A percentile compares a stretch with the other conserved stretches of the same genome.
These are phyloP conservation scores for Podospora australis DNA, from an alignment of 495 filamentous ascomycete genomes.

Conservation along the genomic window DNA sequence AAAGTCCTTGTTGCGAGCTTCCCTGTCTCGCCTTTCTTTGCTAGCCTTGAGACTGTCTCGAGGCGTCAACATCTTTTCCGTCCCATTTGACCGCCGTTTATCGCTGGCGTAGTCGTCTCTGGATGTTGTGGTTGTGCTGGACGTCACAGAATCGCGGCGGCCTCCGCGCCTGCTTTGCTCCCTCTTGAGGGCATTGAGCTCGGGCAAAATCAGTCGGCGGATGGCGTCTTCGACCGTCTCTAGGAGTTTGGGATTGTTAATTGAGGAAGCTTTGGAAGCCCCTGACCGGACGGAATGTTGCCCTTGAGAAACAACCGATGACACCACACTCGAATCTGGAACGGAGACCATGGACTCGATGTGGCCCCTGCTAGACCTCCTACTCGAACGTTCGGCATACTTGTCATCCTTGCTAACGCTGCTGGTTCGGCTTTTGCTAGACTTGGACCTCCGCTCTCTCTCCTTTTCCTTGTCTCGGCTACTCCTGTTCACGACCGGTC, in stretches of 20 bases:
- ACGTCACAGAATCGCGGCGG: conserved; percentile 54
- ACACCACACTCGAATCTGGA: conserved; percentile 68
- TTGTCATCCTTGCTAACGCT: conserved; percentile 57
- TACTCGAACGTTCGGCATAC: conserved; percentile 45
- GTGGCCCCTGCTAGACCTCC: conserved; percentile 54
- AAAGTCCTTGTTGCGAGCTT: conserved; percentile 56
- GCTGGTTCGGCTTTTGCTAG: conserved; percentile 51
- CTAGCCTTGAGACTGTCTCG: conserved; percentile 30
- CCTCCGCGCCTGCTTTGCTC: conserved; percentile 64
- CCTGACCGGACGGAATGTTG: conserved; percentile 69
- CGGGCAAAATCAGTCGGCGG: conserved; percentile 81
- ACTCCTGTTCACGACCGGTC: conserved; percentile 20
- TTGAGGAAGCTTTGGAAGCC: conserved; percentile 68
- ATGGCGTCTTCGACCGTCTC: conserved; percentile 97
- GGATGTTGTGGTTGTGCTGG: conserved; percentile 52
- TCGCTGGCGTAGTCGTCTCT: conserved; percentile 51
- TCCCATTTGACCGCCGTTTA: conserved; percentile 32
- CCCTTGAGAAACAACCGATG: conserved; percentile 68
- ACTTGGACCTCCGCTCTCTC: conserved; percentile 46
- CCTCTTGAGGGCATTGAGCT: conserved; percentile 83
- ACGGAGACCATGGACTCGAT: conserved; percentile 56
- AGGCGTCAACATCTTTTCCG: conserved; percentile 26
- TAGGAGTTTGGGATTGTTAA: conserved; percentile 93
- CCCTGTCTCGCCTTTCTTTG: conserved; percentile 39
- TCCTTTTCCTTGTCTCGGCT: conserved; percentile 28